Base-by-base conservation (phyloP, 2,329 filamentous ascomycete genomes). In the Cryphonectria parasitica region DNA sequence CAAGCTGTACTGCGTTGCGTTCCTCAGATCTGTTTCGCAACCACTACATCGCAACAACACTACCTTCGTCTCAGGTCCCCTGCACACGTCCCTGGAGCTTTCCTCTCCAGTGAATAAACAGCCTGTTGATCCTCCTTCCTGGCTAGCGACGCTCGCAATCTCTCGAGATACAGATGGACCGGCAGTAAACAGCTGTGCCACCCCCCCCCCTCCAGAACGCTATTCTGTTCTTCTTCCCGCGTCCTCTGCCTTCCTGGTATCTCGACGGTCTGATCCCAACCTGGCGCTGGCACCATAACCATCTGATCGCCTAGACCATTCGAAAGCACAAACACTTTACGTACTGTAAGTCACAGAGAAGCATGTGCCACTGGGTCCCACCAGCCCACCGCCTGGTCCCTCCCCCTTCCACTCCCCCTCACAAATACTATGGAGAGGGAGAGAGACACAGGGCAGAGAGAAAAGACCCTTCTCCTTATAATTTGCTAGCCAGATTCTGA, bases 121-220 rank as follows among this genome's bases (percentile, higher is more conserved):
- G 56, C 19, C 28, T 19, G 58, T 39, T 22, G 58, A 61, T n/a
- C 58, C 34, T 39, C 28, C 28, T 25, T 22, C 34, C 10, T n/a
- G 31, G 19, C 19, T 22, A 2, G 10, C 58, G 58, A 61, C 58
- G 39, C 58, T 61, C 58, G 34, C 15, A 61, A 61, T 61, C 22
- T 61, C 58, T 22, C 19, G 31, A 36, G 31, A 61, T 61, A 61
- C 58, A 61, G 58, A 61, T 61, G 58, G 58, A 39, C 58, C 58
- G 34, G 58, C 58, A 61, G 58, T 61, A 34, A 39, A 61, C 58
- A 61, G 58, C 19, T 61, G 31, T 61, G 58, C 58, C 19, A n/a
- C 54, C 54, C 31, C 34, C 17, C 8, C 31, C 31, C 28, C 56
- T 7, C 17, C 34, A 15, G 25, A 31, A 3, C 58, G 58, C 58